Evolutionary conservation across 1,284 basidiomycete genomes (phyloP), one percentile per base, ranked within the genome.

Genomic region (Grifola frondosa): DNA sequence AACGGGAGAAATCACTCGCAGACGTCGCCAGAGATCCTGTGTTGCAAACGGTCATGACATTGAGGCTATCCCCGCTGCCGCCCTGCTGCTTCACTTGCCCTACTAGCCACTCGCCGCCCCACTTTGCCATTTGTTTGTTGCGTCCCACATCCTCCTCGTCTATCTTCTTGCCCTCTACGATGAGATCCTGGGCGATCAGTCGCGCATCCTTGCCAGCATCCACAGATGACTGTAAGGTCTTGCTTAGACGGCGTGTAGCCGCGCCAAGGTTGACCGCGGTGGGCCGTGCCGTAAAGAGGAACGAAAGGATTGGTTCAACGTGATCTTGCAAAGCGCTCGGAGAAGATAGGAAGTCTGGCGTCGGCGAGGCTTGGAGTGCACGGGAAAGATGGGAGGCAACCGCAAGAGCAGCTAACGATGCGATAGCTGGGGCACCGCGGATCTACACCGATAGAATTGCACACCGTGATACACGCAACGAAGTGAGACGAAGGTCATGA

Each of bases 41-140:
- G 66, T 97, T 97, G 72, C 93, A 97, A n/a, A 96, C 91, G 4
- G 92, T 96, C 63, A 96, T 71, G 20, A 95, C 78, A 60, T 90
- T 91, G 44, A 95, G 64, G 40, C 66, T 68, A 47, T 69, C 67
- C 40, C 73, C 74, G 11, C 67, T 62, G 32, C 73, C 74, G 47
- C 78, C 78, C 30, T 60, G 60, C 31, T 66, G 59, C 50, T 74
- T 71, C 11, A 80, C 73, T 45, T 73, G 70, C 30, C 80, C 66
- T 31, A 84, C 64, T 22, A 96, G 70, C 93, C 93, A 96, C 34
- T 89, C 82, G 4, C 87, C 91, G 19, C 92, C 92, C 61, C 78
- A 75, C 53, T 80, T 79, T 6, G 88, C 78, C 87, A 97, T 96
- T 50, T 73, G 67, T 61, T 78, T 81, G 68, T 93, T 93, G 50